Evolutionary conservation across 2,329 filamentous ascomycete genomes (phyloP).

Genomic region (Colletotrichum karsti): DNA sequence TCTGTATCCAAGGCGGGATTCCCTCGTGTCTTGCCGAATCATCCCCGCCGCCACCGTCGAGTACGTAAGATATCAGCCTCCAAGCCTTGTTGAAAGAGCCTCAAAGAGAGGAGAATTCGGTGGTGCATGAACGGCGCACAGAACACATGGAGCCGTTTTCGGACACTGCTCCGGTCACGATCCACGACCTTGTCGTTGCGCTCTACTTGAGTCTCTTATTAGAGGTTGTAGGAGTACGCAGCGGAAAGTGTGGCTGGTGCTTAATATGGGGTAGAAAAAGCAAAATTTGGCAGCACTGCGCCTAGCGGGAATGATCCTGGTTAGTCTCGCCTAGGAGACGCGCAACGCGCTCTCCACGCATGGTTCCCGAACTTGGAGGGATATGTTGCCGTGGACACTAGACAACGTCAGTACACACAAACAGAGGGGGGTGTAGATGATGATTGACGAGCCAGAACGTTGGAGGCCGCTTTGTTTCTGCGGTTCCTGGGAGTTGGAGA

Average conservation of each 20-base stretch:
- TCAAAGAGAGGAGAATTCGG: background rate
- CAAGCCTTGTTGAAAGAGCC: constrained; percentile 19
- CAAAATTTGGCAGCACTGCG: background rate
- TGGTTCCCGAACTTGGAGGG: background rate
- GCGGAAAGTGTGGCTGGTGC: constrained; percentile 20
- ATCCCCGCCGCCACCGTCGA: constrained; percentile 10
- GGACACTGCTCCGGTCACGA: constrained; percentile 9
- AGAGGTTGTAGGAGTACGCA: no score
- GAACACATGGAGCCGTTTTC: constrained; percentile 3
- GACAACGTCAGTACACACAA: background rate
- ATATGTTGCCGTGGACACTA: constrained; percentile 7
- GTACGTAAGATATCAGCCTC: constrained; percentile 2
- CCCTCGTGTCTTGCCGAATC: background rate
- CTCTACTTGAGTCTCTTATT: no score
- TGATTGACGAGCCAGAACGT: background rate
- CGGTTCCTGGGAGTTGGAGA: background rate
- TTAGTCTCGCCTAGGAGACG: constrained; percentile 20
- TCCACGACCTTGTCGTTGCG: no score
- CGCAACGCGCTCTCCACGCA: constrained; percentile 24
- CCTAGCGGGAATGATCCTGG: background rate
- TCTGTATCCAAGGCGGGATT: background rate
- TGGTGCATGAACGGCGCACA: constrained; percentile 12
- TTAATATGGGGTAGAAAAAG: constrained; percentile 8
- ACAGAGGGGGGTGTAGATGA: background rate
- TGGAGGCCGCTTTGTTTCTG: background rate